phyloP scores from a whole-genome alignment of 768 basidiomycete genomes.

The Lactarius vividus region DNA sequence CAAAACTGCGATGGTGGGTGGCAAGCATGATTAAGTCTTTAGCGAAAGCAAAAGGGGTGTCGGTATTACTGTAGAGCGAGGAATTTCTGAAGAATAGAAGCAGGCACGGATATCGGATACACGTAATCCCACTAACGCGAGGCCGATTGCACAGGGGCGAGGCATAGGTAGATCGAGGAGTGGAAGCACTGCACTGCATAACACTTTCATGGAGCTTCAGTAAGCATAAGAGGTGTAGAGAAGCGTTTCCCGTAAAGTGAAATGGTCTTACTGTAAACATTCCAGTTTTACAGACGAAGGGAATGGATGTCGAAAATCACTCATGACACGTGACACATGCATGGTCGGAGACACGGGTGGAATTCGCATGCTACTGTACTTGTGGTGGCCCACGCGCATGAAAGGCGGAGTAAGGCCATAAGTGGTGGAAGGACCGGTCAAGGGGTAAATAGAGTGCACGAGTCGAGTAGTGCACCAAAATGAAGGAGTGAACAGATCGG shows the following conservation, averaged over 20 bases:
- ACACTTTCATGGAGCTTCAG: slow-evolving; percentile 6
- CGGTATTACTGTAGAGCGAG: background rate
- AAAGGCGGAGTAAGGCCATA: slow-evolving; percentile 7
- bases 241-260: background rate
- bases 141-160: slow-evolving; percentile 6
- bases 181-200: slow-evolving; percentile 12
- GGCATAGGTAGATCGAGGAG: slow-evolving; percentile 16
- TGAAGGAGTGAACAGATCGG: background rate
- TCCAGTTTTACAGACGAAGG: background rate
- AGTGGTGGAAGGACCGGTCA: background rate
- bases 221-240: background rate
- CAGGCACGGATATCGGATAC: slow-evolving; percentile 22
- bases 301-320: background rate
- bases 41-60: slow-evolving; percentile 22
- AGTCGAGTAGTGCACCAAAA: background rate
- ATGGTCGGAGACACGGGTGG: slow-evolving; percentile 9
- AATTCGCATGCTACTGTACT: slow-evolving; percentile 1
- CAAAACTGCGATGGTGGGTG: slow-evolving; percentile 18
- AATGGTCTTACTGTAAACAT: background rate
- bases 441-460: background rate
- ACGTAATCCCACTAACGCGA: slow-evolving; percentile 23
- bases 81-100: slow-evolving; percentile 15
- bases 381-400: background rate
- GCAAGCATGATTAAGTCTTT: slow-evolving; percentile 14
- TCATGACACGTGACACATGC: background rate